These are phyloP conservation scores for Metschnikowia amazonensis DNA, from an alignment of 805 yeast genomes.

Conservation along the genomic window DNA sequence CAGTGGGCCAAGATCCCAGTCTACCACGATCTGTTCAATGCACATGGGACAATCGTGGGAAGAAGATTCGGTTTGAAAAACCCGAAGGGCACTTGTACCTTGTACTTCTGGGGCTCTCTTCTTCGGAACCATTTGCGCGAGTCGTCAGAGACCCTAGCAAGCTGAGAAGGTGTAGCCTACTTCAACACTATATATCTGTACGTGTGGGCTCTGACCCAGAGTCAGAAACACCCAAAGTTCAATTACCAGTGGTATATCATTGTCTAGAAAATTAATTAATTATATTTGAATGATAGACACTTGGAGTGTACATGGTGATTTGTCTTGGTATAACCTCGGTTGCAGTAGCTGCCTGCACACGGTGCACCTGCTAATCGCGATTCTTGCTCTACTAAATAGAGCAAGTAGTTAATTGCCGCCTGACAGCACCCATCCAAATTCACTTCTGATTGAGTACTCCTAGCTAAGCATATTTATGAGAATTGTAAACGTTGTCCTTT, in stretches of 20 bases:
- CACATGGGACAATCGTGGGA: constrained; percentile 86
- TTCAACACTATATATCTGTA: not conserved
- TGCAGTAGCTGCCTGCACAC: constrained; percentile 1
- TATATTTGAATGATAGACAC: too few relatives aligned
- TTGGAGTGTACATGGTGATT: not conserved
- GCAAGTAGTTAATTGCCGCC: not conserved
- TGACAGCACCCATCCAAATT: not conserved
- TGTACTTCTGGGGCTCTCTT: constrained; percentile 48
- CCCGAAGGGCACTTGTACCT: constrained; percentile 49
- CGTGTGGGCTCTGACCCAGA: not conserved
- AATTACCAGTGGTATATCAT: not conserved
- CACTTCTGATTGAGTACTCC: not conserved
- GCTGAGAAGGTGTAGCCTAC: not conserved
- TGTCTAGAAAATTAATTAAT: too few relatives aligned
- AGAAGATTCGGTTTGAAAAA: constrained; percentile 57
- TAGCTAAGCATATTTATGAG: not conserved
- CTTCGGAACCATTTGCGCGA: constrained; percentile 28
- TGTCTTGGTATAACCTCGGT: not conserved
- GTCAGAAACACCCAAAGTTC: not conserved
- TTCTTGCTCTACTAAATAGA: constrained; percentile 2
- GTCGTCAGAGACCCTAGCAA: not conserved
- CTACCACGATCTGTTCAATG: constrained; percentile 65
- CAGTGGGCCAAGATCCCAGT: constrained; percentile 79
- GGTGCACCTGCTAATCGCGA: not conserved
- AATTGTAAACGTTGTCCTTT: not conserved